phyloP scores from a whole-genome alignment of 2,329 filamentous ascomycete genomes.

The Leptographium galeiforme region DNA sequence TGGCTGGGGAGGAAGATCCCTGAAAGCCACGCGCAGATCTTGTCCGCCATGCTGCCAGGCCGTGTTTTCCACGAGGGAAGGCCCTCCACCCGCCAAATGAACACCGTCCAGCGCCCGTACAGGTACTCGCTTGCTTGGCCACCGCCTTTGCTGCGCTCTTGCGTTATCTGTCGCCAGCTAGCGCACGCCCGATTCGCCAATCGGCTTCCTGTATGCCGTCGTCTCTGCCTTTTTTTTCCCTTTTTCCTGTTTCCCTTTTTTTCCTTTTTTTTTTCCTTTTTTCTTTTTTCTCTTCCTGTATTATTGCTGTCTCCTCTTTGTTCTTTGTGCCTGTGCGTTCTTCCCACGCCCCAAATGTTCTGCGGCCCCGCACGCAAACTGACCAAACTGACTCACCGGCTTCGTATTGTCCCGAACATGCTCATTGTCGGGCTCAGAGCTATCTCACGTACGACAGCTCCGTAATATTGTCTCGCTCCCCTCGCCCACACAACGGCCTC shows the following conservation, averaged over 20 bases:
- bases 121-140: neutral
- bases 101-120: neutral
- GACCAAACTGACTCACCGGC: no score
- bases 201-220: no score
- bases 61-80: constrained; percentile 13
- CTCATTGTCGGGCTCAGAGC: no score
- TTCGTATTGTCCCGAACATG: no score
- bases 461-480: no score
- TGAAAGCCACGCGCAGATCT: constrained; percentile 27
- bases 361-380: no score
- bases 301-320: neutral
- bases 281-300: neutral
- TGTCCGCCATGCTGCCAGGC: constrained; percentile 15
- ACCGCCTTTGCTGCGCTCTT: neutral
- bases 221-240: no score
- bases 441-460: no score
- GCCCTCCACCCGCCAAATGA: constrained; percentile 5
- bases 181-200: neutral
- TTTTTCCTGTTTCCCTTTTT: no score
- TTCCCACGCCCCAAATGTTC: neutral
- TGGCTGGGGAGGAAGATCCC: constrained; percentile 19
- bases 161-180: neutral
- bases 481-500: no score
- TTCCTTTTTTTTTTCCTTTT: neutral
- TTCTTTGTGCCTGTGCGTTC: neutral